Evolutionary conservation across 345 rosid genomes (phyloP).

Genomic region (Punica granatum): DNA sequence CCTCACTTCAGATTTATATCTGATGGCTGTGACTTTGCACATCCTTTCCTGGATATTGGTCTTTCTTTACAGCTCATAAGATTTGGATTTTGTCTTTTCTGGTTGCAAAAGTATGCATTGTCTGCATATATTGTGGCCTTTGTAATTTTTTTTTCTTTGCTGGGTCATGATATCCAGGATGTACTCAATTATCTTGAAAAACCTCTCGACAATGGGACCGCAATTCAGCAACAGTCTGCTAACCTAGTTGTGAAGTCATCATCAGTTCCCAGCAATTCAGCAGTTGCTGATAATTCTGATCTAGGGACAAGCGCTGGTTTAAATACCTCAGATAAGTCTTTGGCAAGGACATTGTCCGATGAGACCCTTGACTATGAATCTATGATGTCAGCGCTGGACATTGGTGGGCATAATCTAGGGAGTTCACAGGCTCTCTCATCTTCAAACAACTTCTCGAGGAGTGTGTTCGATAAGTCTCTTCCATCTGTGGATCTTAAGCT

Average conservation of each 20-base stretch:
- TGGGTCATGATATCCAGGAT: conserved; percentile 42
- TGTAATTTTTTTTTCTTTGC: neutral
- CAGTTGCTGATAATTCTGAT: conserved; percentile 49
- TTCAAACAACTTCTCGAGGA: conserved; percentile 48
- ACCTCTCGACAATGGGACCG: conserved; percentile 57
- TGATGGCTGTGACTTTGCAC: neutral
- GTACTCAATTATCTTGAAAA: conserved; percentile 71
- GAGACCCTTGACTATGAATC: conserved; percentile 77
- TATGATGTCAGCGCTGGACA: conserved; percentile 39
- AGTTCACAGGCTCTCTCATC: conserved; percentile 50
- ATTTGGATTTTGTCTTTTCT: neutral
- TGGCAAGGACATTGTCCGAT: conserved; percentile 66
- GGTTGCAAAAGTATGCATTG: neutral
- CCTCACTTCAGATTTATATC: neutral
- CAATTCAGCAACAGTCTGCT: conserved; percentile 45
- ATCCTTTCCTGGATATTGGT: neutral
- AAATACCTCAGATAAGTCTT: conserved; percentile 56
- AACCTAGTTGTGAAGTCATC: conserved; percentile 53
- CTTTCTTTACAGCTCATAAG: neutral
- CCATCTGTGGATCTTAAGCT: conserved; percentile 73
- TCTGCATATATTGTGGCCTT: neutral
- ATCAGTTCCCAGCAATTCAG: conserved; percentile 54
- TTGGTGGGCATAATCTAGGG: conserved; percentile 55
- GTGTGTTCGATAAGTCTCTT: conserved; percentile 44
- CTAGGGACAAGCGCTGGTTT: conserved; percentile 44